These are phyloP conservation scores for Helminthosporium solani DNA, from an alignment of 2,329 filamentous ascomycete species.

Conservation along the genomic window DNA sequence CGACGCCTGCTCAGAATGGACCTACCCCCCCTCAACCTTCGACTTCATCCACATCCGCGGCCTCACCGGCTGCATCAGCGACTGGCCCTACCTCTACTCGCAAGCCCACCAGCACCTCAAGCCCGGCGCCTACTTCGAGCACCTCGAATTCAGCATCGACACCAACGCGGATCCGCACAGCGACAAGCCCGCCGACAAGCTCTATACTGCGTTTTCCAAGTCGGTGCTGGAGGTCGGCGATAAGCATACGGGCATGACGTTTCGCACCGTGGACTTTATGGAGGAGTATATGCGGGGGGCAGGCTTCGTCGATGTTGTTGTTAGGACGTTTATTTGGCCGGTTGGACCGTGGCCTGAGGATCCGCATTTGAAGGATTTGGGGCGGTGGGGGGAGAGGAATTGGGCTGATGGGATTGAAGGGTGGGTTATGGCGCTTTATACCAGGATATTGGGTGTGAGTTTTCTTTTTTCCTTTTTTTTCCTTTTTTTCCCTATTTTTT, in stretches of 20 bases:
- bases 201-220: slow-evolving; percentile 21
- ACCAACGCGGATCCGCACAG: slow-evolving; percentile 20
- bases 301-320: slow-evolving; percentile 32
- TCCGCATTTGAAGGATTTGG: slow-evolving; percentile 35
- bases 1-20: slow-evolving; percentile 45
- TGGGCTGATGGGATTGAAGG: slow-evolving; percentile 46
- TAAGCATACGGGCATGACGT: slow-evolving; percentile 27
- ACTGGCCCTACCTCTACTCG: slow-evolving; percentile 44
- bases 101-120: slow-evolving; percentile 40
- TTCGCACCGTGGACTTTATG: slow-evolving; percentile 24
- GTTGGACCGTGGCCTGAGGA: slow-evolving; percentile 38
- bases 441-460: slow-evolving; percentile 36
- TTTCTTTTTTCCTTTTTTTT: not conserved
- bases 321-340: slow-evolving; percentile 32
- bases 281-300: slow-evolving; percentile 16
- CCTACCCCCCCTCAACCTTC: slow-evolving; percentile 40
- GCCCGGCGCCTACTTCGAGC: slow-evolving; percentile 48
- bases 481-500: not conserved
- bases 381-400: slow-evolving; percentile 41
- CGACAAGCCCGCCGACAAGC: slow-evolving; percentile 16
- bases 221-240: slow-evolving; percentile 19
- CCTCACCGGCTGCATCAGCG: slow-evolving; percentile 44
- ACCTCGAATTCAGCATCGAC: slow-evolving; percentile 41
- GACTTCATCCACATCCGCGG: slow-evolving; percentile 44
- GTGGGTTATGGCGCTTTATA: slow-evolving; percentile 45